These are phyloP conservation scores for Candida succiphila DNA, from an alignment of 805 yeast species.

Conservation along the genomic window DNA sequence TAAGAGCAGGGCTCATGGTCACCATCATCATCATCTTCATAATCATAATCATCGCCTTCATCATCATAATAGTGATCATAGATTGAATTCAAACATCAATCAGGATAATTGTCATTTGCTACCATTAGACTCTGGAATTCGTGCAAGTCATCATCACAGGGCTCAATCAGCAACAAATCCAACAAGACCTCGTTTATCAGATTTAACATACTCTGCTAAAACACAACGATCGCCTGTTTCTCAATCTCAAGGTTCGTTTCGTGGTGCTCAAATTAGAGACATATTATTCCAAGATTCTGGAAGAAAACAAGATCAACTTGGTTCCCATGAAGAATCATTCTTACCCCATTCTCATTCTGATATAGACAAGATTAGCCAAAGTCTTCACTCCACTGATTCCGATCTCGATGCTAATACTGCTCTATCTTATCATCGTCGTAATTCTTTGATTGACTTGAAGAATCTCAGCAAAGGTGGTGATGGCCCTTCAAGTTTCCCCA, in stretches of 20 bases:
- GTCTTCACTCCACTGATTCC: not conserved
- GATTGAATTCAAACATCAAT: not conserved
- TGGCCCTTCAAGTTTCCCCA: conserved; percentile 10
- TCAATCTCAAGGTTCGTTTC: too few relatives aligned
- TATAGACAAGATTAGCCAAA: not conserved
- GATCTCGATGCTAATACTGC: not conserved
- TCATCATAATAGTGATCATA: conserved; percentile 5
- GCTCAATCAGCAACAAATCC: conserved; percentile 1
- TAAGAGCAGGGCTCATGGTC: conserved; percentile 4
- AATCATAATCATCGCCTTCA: conserved; percentile 1
- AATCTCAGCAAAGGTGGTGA: conserved; percentile 9
- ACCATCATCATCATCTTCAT: conserved; percentile 4
- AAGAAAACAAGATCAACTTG: not conserved
- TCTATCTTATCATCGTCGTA: conserved; percentile 3
- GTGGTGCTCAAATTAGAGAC: not conserved
- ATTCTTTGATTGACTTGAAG: conserved; percentile 13
- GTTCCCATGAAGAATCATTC: too few relatives aligned
- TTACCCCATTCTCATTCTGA: not conserved
- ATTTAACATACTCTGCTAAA: not conserved
- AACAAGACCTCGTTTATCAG: not conserved
- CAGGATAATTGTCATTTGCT: not conserved
- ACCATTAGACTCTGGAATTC: not conserved
- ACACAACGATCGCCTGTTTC: too few relatives aligned
- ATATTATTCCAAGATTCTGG: not conserved
- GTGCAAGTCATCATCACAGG: not conserved